These are phyloP conservation scores for Aspergillus latus DNA, from an alignment of 2,329 filamentous ascomycete genomes.

Conservation along the genomic window DNA sequence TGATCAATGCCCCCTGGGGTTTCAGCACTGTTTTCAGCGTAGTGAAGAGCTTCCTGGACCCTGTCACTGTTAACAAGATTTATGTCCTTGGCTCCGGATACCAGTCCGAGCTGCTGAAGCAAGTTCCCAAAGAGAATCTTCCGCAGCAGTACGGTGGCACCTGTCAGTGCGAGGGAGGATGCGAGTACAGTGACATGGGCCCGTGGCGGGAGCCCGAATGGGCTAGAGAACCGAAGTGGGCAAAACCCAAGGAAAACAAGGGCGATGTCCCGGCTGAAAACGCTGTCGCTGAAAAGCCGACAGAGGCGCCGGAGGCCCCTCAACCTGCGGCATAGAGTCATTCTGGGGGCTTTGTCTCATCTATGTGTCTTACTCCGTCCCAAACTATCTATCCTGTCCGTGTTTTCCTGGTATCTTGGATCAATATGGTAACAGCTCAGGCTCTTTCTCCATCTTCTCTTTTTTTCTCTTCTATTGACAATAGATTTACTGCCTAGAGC, in stretches of 20 bases:
- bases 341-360: background rate
- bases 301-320: slow-evolving; percentile 27
- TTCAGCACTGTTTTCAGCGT: slow-evolving; percentile 83
- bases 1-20: slow-evolving; percentile 98
- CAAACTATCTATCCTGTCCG: background rate
- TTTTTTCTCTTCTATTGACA: slow-evolving; percentile 8
- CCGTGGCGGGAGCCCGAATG: slow-evolving; percentile 67
- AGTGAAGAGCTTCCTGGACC: slow-evolving; percentile 92
- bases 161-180: slow-evolving; percentile 81
- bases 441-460: slow-evolving; percentile 13
- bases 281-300: slow-evolving; percentile 29
- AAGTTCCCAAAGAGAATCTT: slow-evolving; percentile 87
- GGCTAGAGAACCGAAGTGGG: slow-evolving; percentile 47
- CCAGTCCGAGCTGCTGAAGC: slow-evolving; percentile 76
- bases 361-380: slow-evolving; percentile 4
- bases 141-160: slow-evolving; percentile 80
- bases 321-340: slow-evolving; percentile 32
- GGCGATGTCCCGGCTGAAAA: slow-evolving; percentile 27
- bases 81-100: slow-evolving; percentile 81
- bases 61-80: slow-evolving; percentile 95
- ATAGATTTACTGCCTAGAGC: slow-evolving; percentile 12
- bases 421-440: slow-evolving; percentile 22
- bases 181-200: slow-evolving; percentile 81
- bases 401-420: slow-evolving; percentile 20
- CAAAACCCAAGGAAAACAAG: slow-evolving; percentile 31